Percentiles rank a stretch among this genome's conserved stretches.
phyloP scores from a whole-genome alignment of 75 land plant genomes.

The Larix kaempferi region DNA sequence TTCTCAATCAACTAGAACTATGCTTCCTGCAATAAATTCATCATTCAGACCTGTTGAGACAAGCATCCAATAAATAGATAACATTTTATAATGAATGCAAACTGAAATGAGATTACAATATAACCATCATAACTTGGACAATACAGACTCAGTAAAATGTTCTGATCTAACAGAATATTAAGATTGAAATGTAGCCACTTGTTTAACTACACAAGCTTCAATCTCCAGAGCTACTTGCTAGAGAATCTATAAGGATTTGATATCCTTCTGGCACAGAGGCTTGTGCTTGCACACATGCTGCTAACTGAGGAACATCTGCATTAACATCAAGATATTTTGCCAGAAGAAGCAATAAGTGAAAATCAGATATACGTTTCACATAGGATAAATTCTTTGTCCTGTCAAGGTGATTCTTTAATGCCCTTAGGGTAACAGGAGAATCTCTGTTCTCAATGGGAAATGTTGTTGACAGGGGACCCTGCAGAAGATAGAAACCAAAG shows the following conservation, averaged over 20 bases:
- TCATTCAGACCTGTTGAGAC: no score
- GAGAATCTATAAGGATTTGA: slow-evolving; percentile 80
- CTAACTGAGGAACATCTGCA: slow-evolving; percentile 78
- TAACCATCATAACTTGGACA: no score
- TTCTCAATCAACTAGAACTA: no score
- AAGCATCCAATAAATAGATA: no score
- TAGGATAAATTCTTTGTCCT: slow-evolving; percentile 58
- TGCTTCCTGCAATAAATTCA: no score
- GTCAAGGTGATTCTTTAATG: slow-evolving; percentile 80
- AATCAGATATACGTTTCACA: slow-evolving; percentile 92
- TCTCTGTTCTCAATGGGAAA: slow-evolving; percentile 91
- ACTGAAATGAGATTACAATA: no score
- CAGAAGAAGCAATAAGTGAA: slow-evolving; percentile 79
- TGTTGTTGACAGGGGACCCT: slow-evolving; percentile 81
- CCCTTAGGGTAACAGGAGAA: slow-evolving; percentile 40
- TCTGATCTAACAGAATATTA: no score
- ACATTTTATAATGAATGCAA: no score
- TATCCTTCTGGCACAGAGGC: slow-evolving; percentile 86
- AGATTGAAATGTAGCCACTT: no score
- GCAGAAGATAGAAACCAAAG: slow-evolving; percentile 18
- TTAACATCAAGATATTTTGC: slow-evolving; percentile 74
- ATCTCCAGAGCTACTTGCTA: slow-evolving; percentile 36
- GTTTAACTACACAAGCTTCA: slow-evolving; percentile 1
- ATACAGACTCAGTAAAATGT: no score
- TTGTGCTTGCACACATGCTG: slow-evolving; percentile 70